Conservation (phyloP, 2,329 filamentous ascomycete genomes). For the Diaporthe batatas region DNA sequence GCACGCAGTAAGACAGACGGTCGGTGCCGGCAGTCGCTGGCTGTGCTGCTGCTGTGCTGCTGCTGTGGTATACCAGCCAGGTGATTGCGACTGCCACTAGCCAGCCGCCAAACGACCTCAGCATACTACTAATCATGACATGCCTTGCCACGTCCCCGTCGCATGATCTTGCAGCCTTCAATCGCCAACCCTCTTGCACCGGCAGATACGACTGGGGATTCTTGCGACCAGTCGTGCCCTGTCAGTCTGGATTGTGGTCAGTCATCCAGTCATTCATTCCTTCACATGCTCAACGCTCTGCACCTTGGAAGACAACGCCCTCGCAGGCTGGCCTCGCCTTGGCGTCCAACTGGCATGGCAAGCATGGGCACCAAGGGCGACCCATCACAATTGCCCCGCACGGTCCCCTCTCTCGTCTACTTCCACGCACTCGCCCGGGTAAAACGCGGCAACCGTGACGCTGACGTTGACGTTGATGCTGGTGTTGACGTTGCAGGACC, state of each 20-base stretch:
- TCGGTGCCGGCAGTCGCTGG: constrained; percentile 12
- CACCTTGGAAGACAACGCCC: background rate
- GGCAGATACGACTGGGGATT: background rate
- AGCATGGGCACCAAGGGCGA: background rate
- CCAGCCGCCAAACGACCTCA: constrained; percentile 3
- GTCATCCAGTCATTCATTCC: too few species aligned
- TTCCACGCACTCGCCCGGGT: background rate
- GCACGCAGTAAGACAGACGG: background rate
- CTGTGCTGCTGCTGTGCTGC: too few species aligned
- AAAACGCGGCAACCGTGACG: constrained; percentile 3
- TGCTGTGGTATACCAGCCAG: background rate
- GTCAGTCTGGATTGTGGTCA: background rate
- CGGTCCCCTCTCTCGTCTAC: background rate
- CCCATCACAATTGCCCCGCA: constrained; percentile 16
- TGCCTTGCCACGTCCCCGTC: constrained; percentile 12
- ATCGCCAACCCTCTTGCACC: background rate
- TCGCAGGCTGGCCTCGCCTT: background rate
- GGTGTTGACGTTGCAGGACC: constrained; percentile 5
- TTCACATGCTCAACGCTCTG: background rate
- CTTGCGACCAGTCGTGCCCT: background rate
- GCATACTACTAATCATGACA: too few species aligned
- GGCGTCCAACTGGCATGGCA: background rate
- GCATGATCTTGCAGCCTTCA: background rate
- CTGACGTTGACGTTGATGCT: background rate
- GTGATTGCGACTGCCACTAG: background rate